These are phyloP conservation scores for Lipomyces yamanashiensis DNA, from an alignment of 805 yeast species.

Conservation along the genomic window DNA sequence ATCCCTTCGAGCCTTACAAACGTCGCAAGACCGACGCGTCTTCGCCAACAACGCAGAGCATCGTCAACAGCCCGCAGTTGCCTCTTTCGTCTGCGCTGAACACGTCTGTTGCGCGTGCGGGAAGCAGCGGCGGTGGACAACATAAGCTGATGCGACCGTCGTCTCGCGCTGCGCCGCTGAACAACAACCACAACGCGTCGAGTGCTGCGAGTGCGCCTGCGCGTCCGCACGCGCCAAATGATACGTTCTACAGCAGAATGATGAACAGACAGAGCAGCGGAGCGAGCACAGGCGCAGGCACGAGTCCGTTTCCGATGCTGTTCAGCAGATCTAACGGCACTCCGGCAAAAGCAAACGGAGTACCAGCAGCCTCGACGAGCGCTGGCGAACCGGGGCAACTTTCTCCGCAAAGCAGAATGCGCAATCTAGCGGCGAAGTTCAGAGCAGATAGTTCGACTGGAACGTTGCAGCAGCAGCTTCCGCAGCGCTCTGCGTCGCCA, in stretches of 20 bases:
- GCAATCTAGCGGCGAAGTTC: slow-evolving; percentile 20
- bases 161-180: slow-evolving; percentile 4
- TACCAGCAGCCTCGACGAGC: not conserved
- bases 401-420: slow-evolving; percentile 25
- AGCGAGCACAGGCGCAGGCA: not conserved
- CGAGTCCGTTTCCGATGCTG: slow-evolving; percentile 28
- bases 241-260: slow-evolving; percentile 21
- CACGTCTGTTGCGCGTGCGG: not conserved
- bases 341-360: not conserved
- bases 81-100: not conserved
- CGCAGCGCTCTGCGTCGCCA: not conserved
- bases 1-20: slow-evolving; percentile 15
- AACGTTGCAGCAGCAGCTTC: not conserved
- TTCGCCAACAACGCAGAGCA: not conserved
- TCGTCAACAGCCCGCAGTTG: not conserved
- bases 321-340: slow-evolving; percentile 16
- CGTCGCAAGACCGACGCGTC: slow-evolving; percentile 21
- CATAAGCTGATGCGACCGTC: slow-evolving; percentile 13
- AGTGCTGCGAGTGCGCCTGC: not conserved
- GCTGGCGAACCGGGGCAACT: not conserved
- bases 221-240: slow-evolving; percentile 11
- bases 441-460: slow-evolving; percentile 3
- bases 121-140: not conserved
- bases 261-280: slow-evolving; percentile 9
- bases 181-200: slow-evolving; percentile 5